Conservation (phyloP, 805 yeast species). For the Monosporozyma aquatica region DNA sequence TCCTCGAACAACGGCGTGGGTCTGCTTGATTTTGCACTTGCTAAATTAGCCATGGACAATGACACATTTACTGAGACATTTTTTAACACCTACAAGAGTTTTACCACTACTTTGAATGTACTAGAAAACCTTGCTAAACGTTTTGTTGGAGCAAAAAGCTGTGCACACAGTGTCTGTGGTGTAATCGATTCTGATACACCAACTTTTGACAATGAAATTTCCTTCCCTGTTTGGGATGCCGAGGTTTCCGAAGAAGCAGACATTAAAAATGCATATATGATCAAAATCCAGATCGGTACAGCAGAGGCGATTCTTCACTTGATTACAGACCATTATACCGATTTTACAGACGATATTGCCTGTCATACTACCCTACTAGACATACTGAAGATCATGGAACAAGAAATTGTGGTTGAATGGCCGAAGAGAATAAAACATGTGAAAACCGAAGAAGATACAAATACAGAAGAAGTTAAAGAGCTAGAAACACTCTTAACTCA, state of each 20-base stretch:
- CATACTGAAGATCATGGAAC: constrained; percentile 56
- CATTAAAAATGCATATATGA: constrained; percentile 56
- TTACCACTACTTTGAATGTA: constrained; percentile 47
- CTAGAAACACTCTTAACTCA: constrained; percentile 23
- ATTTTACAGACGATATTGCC: constrained; percentile 58
- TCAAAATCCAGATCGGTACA: constrained; percentile 74
- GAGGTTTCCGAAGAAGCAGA: constrained; percentile 34
- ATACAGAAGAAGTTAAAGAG: constrained; percentile 16
- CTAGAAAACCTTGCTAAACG: constrained; percentile 46
- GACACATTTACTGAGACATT: constrained; percentile 57
- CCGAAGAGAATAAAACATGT: constrained; percentile 34
- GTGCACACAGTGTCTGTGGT: constrained; percentile 44
- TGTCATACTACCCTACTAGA: constrained; percentile 55
- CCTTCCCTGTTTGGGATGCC: constrained; percentile 54
- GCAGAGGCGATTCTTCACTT: constrained; percentile 66
- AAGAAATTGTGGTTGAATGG: constrained; percentile 50
- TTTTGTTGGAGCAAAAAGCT: constrained; percentile 53
- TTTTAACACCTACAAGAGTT: constrained; percentile 60
- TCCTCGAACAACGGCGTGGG: constrained; percentile 12
- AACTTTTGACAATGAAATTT: constrained; percentile 9
- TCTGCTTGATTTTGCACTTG: constrained; percentile 33
- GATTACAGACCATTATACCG: constrained; percentile 62
- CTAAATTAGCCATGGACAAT: constrained; percentile 51
- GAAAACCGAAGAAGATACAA: constrained; percentile 9
- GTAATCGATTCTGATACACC: constrained; percentile 20